Conservation (phyloP, 192 early-diverging fungal species). For the Coemansia sp. region DNA sequence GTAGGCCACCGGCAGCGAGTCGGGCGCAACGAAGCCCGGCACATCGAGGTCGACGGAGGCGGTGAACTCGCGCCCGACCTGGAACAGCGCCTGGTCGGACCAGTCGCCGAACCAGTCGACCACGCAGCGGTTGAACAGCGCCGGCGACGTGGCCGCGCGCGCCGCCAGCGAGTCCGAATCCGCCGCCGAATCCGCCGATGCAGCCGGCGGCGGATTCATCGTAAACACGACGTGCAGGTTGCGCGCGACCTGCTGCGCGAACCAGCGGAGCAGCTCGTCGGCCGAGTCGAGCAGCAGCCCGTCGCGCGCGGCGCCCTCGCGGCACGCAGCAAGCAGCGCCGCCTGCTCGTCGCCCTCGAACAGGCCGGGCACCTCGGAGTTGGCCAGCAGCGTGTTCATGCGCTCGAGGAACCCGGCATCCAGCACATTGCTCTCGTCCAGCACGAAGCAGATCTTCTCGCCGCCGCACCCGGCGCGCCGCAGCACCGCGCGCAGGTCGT, state of each 20-base stretch:
- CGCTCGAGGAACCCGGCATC: slow-evolving; percentile 98
- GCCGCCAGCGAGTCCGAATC: slow-evolving; percentile 91
- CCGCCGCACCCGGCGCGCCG: slow-evolving; percentile 92
- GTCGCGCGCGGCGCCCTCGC: slow-evolving; percentile 90
- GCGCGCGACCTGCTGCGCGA: slow-evolving; percentile 91
- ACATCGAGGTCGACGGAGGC: slow-evolving; percentile 83
- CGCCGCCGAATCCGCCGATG: slow-evolving; percentile 91
- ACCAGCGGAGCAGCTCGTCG: slow-evolving; percentile 98
- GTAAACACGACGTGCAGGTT: slow-evolving; percentile 99
- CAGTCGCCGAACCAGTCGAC: slow-evolving; percentile 99
- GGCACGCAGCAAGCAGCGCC: slow-evolving; percentile 90
- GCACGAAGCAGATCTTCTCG: slow-evolving; percentile 96
- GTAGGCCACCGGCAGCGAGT: slow-evolving; percentile 75
- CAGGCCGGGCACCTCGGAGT: slow-evolving; percentile 97
- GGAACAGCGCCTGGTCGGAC: slow-evolving; percentile 96
- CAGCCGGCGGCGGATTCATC: slow-evolving; percentile 99
- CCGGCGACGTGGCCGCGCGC: slow-evolving; percentile 95
- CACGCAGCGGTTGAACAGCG: slow-evolving; percentile 99
- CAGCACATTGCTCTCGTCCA: slow-evolving; percentile 98
- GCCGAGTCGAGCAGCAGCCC: slow-evolving; percentile 89
- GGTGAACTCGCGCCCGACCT: slow-evolving; percentile 97
- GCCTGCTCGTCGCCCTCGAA: slow-evolving; percentile 99
- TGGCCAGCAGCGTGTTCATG: slow-evolving; percentile 99
- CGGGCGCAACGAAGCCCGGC: slow-evolving; percentile 65
- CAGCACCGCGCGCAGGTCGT: slow-evolving; percentile 89